phyloP scores from a whole-genome alignment of 2,329 filamentous ascomycete species.

The Ophiostoma sp. region DNA sequence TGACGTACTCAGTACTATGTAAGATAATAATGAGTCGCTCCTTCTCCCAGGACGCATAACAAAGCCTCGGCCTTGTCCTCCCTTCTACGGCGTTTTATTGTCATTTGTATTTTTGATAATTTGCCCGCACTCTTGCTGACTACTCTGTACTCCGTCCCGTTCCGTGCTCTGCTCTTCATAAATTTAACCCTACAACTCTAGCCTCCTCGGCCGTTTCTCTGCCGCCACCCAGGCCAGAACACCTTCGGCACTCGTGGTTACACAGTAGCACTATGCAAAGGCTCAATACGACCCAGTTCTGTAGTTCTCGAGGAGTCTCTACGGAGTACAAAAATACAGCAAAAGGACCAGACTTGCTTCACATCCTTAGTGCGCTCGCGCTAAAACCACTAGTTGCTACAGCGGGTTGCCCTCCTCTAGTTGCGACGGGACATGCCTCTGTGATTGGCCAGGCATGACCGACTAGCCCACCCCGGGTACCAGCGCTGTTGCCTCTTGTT shows the following conservation, averaged over 20 bases:
- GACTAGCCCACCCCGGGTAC: conserved; percentile 1
- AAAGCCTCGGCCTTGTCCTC: background rate
- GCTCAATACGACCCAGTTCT: background rate
- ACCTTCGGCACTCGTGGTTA: background rate
- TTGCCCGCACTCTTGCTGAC: background rate
- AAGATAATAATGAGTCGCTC: background rate
- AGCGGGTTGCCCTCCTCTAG: conserved; percentile 15
- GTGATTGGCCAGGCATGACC: conserved; percentile 10
- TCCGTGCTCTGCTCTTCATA: background rate
- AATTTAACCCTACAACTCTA: background rate
- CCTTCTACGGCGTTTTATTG: background rate
- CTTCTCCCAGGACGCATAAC: background rate
- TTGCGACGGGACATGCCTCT: conserved; percentile 14
- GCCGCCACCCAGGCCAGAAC: background rate
- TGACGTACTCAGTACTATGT: background rate
- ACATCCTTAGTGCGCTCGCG: conserved; percentile 5
- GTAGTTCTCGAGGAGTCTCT: no score
- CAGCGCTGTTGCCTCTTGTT: background rate
- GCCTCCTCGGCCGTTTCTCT: background rate
- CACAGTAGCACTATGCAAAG: background rate
- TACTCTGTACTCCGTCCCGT: background rate
- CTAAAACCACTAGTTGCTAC: conserved; percentile 22
- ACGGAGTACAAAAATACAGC: background rate
- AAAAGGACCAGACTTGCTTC: conserved; percentile 8
- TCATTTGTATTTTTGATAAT: background rate